Evolutionary conservation across 1,284 basidiomycete genomes (phyloP), one percentile per base, ranked within the genome.

Genomic region (Melampsora americana): DNA sequence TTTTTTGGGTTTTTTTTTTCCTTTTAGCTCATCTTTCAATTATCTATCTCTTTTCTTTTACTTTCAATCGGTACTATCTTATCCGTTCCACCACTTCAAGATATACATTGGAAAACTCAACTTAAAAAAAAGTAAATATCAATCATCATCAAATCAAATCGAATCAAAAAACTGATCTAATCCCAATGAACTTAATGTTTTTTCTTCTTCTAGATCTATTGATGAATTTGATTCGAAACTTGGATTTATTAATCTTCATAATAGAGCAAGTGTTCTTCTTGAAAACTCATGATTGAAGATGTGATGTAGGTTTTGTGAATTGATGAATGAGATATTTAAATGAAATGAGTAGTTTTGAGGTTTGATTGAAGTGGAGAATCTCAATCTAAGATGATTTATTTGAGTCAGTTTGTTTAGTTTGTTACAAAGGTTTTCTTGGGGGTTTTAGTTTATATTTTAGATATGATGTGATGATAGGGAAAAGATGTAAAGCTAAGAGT

Each of bases 91-190:
- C 18, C 18, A 3, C 53, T 56, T 12, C n/a, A 56, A 56, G 53
- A 56, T 23, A 56, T 56, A 16, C 20, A 56, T 56, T 56, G 53
- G 53, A 56, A 56, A 56, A 56, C 53, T n/a, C 53, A 56, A 28
- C 53, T 56, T 2, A 56, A 56, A 14, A n/a, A 56, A 56, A 56
- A 20, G 53, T 56, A 56, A 56, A 12, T 23, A n/a, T 23, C 50
- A 18, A 53, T 26, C 50, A 53, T 18, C 50, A n/a, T n/a, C 50
- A 53, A 11, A n/a, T 53, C 50, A 53, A 26, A 26, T n/a, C n/a
- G n/a, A n/a, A n/a, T n/a, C n/a, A n/a, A n/a, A 18, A 53, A 53
- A 53, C 50, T 12, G 3, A 35, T 35, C 35, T 4, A 35, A 35
- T 9, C 35, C 35, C n/a, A n/a, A n/a, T n/a, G n/a, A n/a, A n/a